Evolutionary conservation across 139 green algal genomes (phyloP).

Genomic region (Haematococcus lacustris): DNA sequence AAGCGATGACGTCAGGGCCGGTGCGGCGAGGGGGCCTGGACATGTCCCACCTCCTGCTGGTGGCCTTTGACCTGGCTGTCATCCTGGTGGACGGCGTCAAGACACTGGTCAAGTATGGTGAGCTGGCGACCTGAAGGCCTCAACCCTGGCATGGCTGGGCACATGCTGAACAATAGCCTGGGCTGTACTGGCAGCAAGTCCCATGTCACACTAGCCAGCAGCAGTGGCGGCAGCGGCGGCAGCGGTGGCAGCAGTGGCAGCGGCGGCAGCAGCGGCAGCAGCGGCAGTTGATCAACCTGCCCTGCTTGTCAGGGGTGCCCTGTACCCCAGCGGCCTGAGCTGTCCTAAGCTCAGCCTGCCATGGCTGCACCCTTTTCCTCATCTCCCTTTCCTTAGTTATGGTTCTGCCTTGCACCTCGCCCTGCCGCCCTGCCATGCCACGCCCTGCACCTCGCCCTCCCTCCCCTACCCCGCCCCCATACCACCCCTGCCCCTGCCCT

Average conservation of each 20-base stretch:
- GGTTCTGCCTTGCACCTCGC: too few relatives aligned
- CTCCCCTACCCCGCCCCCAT: too few relatives aligned
- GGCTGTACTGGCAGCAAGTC: background rate
- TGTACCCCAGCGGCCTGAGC: too few relatives aligned
- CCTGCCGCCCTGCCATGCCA: too few relatives aligned
- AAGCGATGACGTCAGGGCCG: background rate
- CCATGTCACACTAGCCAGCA: background rate
- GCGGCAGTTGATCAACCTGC: background rate
- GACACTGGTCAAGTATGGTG: slow-evolving; percentile 30
- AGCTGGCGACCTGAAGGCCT: background rate
- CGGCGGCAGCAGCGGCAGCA: slow-evolving; percentile 3
- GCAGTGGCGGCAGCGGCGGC: background rate
- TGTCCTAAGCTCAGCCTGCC: too few relatives aligned
- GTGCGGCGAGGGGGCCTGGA: background rate
- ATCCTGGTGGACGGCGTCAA: slow-evolving; percentile 29
- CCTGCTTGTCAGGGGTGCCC: too few relatives aligned
- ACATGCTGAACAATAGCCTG: background rate
- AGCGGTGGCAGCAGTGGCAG: slow-evolving; percentile 8
- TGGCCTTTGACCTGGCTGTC: slow-evolving; percentile 27
- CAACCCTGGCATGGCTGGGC: background rate
- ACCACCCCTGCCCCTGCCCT: too few relatives aligned
- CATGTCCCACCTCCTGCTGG: slow-evolving; percentile 21
- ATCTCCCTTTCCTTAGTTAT: too few relatives aligned
- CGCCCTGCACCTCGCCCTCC: too few relatives aligned
- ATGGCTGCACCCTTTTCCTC: too few relatives aligned